Conservation (phyloP, 257 asterid species). For the Oldenlandia corymbosa region DNA sequence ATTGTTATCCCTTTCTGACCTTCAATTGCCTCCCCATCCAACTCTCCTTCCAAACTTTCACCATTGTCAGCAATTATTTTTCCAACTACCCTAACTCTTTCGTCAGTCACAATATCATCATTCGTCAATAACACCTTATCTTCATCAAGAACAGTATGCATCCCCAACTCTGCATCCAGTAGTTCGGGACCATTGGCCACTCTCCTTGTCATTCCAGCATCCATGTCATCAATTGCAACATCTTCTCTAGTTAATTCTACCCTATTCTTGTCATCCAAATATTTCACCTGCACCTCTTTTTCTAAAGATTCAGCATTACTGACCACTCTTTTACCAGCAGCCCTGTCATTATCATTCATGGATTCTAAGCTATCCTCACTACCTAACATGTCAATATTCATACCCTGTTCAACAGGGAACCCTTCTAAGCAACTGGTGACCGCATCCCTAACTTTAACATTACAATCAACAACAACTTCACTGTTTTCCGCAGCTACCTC, state of each 20-base stretch:
- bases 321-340: not conserved
- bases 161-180: constrained; percentile 7
- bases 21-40: constrained; percentile 9
- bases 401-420: constrained; percentile 6
- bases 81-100: not conserved
- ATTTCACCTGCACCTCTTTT: not conserved
- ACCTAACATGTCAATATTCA: not conserved
- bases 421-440: constrained; percentile 5
- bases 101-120: not conserved
- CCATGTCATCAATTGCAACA: not conserved
- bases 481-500: constrained; percentile 15
- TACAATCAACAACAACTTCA: constrained; percentile 15
- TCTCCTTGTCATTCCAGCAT: not conserved
- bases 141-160: not conserved
- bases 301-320: not conserved
- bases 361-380: no score
- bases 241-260: not conserved
- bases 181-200: not conserved
- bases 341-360: not conserved
- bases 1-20: not conserved
- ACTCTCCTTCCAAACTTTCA: not conserved
- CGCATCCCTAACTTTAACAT: constrained; percentile 12
- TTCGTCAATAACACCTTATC: not conserved
- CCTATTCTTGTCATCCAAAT: not conserved
- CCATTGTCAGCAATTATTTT: not conserved